Conservation (phyloP, 2,329 filamentous ascomycete genomes). For the Knufia fluminis region DNA sequence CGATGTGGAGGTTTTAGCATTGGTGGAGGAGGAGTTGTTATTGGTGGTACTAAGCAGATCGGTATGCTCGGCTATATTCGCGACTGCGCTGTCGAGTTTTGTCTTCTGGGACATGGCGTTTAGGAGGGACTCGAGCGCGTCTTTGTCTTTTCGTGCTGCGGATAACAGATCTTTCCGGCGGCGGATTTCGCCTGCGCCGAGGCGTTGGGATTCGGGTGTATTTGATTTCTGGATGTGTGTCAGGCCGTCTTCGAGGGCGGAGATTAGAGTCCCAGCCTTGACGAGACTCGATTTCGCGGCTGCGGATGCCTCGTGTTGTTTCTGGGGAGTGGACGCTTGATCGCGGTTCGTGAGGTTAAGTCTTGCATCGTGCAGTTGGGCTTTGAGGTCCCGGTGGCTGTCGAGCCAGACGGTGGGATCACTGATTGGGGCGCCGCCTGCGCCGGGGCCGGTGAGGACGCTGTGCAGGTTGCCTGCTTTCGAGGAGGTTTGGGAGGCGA, state of each 20-base stretch:
- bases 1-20: constrained; percentile 9
- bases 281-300: constrained; percentile 53
- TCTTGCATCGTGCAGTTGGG: constrained; percentile 51
- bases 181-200: constrained; percentile 54
- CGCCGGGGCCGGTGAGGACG: constrained; percentile 33
- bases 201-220: constrained; percentile 24
- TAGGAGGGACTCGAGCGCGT: constrained; percentile 51
- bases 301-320: constrained; percentile 54
- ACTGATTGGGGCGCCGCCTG: constrained; percentile 31
- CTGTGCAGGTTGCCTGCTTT: constrained; percentile 35
- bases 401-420: constrained; percentile 55
- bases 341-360: constrained; percentile 51
- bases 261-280: constrained; percentile 46
- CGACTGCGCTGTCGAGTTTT: constrained; percentile 35
- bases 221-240: constrained; percentile 29
- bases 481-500: constrained; percentile 21
- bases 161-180: constrained; percentile 49
- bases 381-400: constrained; percentile 50
- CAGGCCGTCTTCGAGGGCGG: constrained; percentile 49
- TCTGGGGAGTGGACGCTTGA: constrained; percentile 48
- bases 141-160: constrained; percentile 51
- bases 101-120: constrained; percentile 48
- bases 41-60: constrained; percentile 30
- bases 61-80: constrained; percentile 39
- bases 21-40: constrained; percentile 16